Evolutionary conservation across 345 rosid species (phyloP).

Genomic region (Ricinus communis): DNA sequence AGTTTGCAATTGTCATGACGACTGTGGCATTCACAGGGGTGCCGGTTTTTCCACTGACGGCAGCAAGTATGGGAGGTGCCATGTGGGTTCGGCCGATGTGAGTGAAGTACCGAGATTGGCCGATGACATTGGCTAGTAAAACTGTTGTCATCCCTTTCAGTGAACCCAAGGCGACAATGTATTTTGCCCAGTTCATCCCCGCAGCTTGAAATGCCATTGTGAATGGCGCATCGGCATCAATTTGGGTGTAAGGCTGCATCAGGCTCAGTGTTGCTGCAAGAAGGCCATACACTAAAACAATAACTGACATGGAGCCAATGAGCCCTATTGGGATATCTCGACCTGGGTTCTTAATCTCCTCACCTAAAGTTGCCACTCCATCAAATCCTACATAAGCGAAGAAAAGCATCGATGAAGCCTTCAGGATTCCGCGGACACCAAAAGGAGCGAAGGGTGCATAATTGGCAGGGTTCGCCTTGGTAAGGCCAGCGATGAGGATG

Average conservation of each 20-base stretch:
- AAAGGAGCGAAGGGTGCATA: conserved; percentile 16
- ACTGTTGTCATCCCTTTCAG: conserved; percentile 28
- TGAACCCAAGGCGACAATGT: conserved; percentile 26
- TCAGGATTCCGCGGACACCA: conserved; percentile 14
- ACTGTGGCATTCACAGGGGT: conserved; percentile 24
- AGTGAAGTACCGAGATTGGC: conserved; percentile 27
- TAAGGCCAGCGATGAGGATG: conserved; percentile 21
- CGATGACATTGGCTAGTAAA: conserved; percentile 15
- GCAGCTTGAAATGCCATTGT: conserved; percentile 21
- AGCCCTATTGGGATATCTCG: conserved; percentile 30
- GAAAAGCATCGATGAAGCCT: conserved; percentile 20
- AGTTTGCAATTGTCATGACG: conserved; percentile 26
- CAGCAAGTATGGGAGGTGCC: conserved; percentile 26
- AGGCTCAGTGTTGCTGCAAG: conserved; percentile 20
- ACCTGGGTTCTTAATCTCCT: conserved; percentile 23
- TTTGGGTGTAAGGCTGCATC: conserved; percentile 24
- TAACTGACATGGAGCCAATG: conserved; percentile 21
- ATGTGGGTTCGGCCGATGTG: conserved; percentile 28
- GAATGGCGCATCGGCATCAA: conserved; percentile 26
- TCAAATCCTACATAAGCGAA: conserved; percentile 32
- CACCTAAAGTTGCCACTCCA: conserved; percentile 27
- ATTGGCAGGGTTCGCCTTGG: conserved; percentile 18
- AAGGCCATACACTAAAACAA: conserved; percentile 9
- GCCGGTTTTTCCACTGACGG: conserved; percentile 20
- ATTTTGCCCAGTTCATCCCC: conserved; percentile 27